Conservation (phyloP, 1,139 yeast species). For the Geotrichum cucujoidarum region DNA sequence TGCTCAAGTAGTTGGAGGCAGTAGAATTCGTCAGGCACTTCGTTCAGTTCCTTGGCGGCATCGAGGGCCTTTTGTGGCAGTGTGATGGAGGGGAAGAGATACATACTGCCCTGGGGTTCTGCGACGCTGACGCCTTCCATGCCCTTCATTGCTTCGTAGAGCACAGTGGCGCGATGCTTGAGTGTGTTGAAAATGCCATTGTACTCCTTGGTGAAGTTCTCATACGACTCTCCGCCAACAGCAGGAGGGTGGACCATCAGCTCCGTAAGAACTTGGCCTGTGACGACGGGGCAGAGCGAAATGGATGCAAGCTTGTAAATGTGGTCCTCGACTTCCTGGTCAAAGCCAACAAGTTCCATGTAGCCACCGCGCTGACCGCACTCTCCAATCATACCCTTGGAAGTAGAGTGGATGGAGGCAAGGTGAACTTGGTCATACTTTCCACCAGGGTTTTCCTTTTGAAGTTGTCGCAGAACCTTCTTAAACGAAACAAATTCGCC, state of each 20-base stretch:
- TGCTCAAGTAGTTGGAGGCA: conserved; percentile 72
- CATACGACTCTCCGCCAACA: conserved; percentile 71
- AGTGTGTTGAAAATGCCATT: conserved; percentile 56
- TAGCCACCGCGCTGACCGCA: conserved; percentile 99
- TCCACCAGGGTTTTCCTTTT: conserved; percentile 48
- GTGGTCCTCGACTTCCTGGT: conserved; percentile 59
- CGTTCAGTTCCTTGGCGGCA: conserved; percentile 52
- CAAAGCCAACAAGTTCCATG: conserved; percentile 86
- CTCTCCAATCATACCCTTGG: conserved; percentile 95
- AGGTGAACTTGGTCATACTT: conserved; percentile 68
- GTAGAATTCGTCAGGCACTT: conserved; percentile 74
- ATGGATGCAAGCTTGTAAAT: conserved; percentile 83
- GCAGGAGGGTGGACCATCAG: conserved; percentile 89
- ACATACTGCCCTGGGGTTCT: conserved; percentile 96
- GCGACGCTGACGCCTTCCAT: conserved; percentile 83
- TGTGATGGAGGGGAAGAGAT: conserved; percentile 75
- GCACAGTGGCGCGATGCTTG: conserved; percentile 53
- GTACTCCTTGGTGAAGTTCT: conserved; percentile 58
- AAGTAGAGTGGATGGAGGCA: conserved; percentile 90
- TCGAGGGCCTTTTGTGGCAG: conserved; percentile 58
- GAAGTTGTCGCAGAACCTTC: conserved; percentile 51
- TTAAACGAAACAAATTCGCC: conserved; percentile 45
- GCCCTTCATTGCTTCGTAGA: conserved; percentile 62
- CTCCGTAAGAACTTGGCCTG: conserved; percentile 90
- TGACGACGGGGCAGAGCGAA: conserved; percentile 85